Evolutionary conservation across 495 filamentous ascomycete genomes (phyloP), one percentile per base, ranked within the genome.

Genomic region (Aspergillus nidulans): DNA sequence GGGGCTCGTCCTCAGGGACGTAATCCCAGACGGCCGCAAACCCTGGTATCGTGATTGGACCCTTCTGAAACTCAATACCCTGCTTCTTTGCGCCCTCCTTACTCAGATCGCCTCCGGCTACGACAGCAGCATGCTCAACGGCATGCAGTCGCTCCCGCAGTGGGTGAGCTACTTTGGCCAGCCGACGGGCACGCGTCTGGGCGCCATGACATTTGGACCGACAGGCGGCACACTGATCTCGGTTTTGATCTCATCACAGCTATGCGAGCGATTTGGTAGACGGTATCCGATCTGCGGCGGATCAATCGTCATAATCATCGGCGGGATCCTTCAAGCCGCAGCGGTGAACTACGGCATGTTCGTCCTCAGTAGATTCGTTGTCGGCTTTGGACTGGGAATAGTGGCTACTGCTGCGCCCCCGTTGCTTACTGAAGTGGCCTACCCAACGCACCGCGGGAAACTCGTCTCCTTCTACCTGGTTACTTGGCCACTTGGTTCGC

Each of bases 401-500:
- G 62, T 76, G 12, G 71, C 67, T 25, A 70, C 67, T 0, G 67
- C 74, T 0, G 67, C 73, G 5, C 77, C 77, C 4, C 67, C 75
- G 3, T 74, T 74, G 69, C 73, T 75, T 49, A 62, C 69, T 10
- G 75, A 78, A 42, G 82, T 78, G 1, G 80, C 78, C 0, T 76
- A 79, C 53, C 73, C 76, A 12, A 68, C 74, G 24, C 77, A 77
- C 69, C 74, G 82, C 59, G 84, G 84, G 42, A 78, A 79, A 57
- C 69, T 85, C 28, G 76, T 84, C 24, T 71, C 81, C 32, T 69
- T 83, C 32, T 80, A 85, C 55, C 71, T 83, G 66, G 77, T 79
- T 8, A 56, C 46, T 1, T 50, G 44, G 45, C 32, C 53, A 1
- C 36, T 56, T 1, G 46, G 46, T 2, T 42, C 47, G 20, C 36